phyloP scores from a whole-genome alignment of 2,329 filamentous ascomycete species.

The Pseudocercospora cruenta region DNA sequence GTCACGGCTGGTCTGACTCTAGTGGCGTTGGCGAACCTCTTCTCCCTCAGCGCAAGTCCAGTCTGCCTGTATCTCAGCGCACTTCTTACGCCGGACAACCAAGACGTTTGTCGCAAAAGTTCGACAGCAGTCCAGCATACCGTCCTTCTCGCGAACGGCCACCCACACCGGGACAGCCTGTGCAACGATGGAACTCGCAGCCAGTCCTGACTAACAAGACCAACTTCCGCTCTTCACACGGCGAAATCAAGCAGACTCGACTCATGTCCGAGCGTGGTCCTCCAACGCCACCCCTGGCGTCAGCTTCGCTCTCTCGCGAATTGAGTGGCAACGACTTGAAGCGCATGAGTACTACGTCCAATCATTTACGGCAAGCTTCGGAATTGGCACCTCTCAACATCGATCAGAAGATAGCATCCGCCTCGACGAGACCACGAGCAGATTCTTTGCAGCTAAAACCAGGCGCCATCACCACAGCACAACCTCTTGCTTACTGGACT shows the following conservation, averaged over 20 bases:
- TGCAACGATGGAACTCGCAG: constrained; percentile 40
- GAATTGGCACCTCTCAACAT: constrained; percentile 8
- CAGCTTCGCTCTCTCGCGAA: constrained; percentile 22
- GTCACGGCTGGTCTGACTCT: constrained; percentile 25
- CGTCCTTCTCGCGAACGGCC: constrained; percentile 25
- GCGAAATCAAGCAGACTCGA: constrained; percentile 38
- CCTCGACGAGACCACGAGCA: constrained; percentile 9
- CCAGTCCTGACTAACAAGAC: constrained; percentile 33
- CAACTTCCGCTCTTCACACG: constrained; percentile 30
- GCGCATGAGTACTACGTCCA: constrained; percentile 13
- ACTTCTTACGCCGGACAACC: neutral
- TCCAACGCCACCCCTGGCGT: constrained; percentile 33
- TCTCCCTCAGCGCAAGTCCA: constrained; percentile 4
- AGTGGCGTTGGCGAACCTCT: constrained; percentile 14
- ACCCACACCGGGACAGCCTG: constrained; percentile 29
- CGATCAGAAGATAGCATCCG: neutral
- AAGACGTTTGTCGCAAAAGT: constrained; percentile 26
- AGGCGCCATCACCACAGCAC: constrained; percentile 26
- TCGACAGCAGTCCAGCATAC: constrained; percentile 34
- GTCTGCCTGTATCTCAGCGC: constrained; percentile 1
- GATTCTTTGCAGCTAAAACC: constrained; percentile 12
- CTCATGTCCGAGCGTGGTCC: constrained; percentile 37
- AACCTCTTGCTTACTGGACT: constrained; percentile 61
- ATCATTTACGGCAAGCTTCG: constrained; percentile 11
- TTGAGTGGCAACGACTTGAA: neutral